phyloP scores from a whole-genome alignment of 2,329 filamentous ascomycete genomes.

The Uncinocarpus reesii region DNA sequence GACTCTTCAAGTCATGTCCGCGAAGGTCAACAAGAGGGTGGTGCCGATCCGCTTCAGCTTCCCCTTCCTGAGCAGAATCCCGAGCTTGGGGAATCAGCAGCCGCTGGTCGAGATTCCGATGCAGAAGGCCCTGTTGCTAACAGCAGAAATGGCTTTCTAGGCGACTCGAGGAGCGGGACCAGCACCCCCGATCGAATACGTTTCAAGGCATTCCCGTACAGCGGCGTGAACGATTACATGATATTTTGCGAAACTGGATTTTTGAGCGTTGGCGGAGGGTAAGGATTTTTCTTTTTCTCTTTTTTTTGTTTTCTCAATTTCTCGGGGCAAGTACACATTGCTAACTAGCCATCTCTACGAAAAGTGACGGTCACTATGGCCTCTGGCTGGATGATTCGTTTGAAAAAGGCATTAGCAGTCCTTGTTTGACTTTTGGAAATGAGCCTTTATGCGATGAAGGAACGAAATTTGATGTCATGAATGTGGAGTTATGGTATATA shows the following conservation, averaged over 20 bases:
- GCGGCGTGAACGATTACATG: constrained; percentile 90
- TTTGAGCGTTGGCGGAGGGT: constrained; percentile 74
- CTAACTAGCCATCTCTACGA: not conserved
- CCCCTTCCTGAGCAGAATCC: not conserved
- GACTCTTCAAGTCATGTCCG: not conserved
- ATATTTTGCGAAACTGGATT: constrained; percentile 83
- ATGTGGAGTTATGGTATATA: constrained; percentile 88
- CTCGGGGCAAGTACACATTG: too few species aligned
- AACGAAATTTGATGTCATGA: constrained; percentile 79
- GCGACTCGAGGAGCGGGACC: constrained; percentile 34
- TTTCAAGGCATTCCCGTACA: constrained; percentile 96
- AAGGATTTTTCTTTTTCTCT: constrained; percentile 22
- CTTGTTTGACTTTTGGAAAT: constrained; percentile 88
- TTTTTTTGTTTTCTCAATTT: not conserved
- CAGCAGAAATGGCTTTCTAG: constrained; percentile 14
- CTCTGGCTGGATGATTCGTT: constrained; percentile 85
- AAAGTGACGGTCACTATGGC: constrained; percentile 71
- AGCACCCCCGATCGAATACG: constrained; percentile 65
- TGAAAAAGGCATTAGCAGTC: constrained; percentile 70
- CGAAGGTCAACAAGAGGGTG: not conserved
- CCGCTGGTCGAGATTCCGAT: not conserved
- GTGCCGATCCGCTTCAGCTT: not conserved
- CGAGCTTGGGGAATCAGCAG: not conserved
- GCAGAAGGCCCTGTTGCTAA: constrained; percentile 11
- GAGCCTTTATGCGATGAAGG: constrained; percentile 88